phyloP scores from a whole-genome alignment of 2,329 filamentous ascomycete genomes.

The Neopestalotiopsis sp. region DNA sequence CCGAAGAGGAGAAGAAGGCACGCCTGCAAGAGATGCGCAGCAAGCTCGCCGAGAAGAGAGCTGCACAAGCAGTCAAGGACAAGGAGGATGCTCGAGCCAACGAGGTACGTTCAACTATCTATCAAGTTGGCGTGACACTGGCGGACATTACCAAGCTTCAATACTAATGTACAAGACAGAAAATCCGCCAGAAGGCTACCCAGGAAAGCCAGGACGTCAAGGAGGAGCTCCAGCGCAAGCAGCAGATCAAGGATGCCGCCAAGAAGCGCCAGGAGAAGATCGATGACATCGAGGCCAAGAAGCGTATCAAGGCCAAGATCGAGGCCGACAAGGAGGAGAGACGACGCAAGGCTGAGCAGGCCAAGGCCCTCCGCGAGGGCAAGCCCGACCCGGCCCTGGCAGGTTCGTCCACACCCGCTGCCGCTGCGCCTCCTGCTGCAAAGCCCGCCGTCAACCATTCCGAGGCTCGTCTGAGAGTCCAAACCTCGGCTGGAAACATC shows the following conservation, averaged over 20 bases:
- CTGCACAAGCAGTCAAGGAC: slow-evolving; percentile 71
- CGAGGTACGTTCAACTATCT: slow-evolving; percentile 62
- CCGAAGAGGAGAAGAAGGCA: slow-evolving; percentile 88
- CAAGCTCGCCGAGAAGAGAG: slow-evolving; percentile 75
- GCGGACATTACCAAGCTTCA: not conserved
- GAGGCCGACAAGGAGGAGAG: slow-evolving; percentile 93
- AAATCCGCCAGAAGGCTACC: slow-evolving; percentile 84
- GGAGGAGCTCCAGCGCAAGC: slow-evolving; percentile 85
- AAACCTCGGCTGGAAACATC: slow-evolving; percentile 76
- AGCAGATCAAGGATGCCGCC: slow-evolving; percentile 89
- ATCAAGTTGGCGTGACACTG: not conserved
- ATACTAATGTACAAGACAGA: slow-evolving; percentile 40
- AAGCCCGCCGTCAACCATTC: slow-evolving; percentile 73
- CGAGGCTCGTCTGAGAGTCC: slow-evolving; percentile 82
- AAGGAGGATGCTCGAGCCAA: slow-evolving; percentile 85
- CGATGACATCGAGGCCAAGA: slow-evolving; percentile 84
- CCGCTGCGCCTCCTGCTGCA: slow-evolving; percentile 52
- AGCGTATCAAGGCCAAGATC: slow-evolving; percentile 89
- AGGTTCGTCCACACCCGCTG: slow-evolving; percentile 49
- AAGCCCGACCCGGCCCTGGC: slow-evolving; percentile 52
- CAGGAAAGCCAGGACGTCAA: slow-evolving; percentile 88
- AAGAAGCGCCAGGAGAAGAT: slow-evolving; percentile 87
- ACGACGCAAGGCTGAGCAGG: slow-evolving; percentile 80
- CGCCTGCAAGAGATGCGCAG: slow-evolving; percentile 76
- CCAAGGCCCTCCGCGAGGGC: slow-evolving; percentile 88